Base-by-base conservation (phyloP, 129 eudicot species). In the Tagetes erecta region DNA sequence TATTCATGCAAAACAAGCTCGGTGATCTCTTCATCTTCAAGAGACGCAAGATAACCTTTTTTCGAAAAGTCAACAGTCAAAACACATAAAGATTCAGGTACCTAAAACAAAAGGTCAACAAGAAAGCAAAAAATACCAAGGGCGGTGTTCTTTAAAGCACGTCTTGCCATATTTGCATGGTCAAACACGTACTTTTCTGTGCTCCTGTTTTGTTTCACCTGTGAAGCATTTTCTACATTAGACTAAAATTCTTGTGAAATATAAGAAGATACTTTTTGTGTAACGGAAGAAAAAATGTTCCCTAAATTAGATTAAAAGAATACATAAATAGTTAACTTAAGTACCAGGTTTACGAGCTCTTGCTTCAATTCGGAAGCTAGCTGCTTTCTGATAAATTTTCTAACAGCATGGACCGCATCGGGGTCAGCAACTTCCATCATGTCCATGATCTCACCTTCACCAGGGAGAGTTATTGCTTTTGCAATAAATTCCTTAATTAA, bases 401-500 rank as follows among this genome's bases (percentile, higher is more conserved):
- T 84, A 73, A 94, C 99, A 1, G 97, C 89, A 80, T 94, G 94
- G 74, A 94, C 99, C 20, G 96, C 99, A 84, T 94, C 99, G 39
- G 98, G 97, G 70, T 94, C 98, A 0, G 98, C 98, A 76, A 90
- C 87, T 75, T 81, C 89, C 98, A 94, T 86, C 93, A 94, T 72
- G 83, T 94, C 98, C 98, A 90, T 90, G 67, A 94, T 87, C 80
- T 94, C 99, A 9, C 99, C 99, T 80, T 74, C 90, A 78, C 97
- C 92, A 5, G 99, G 99, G 27, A 94, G 82, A 52, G 97, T 94
- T 70, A 94, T 76, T 53, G 97, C 99, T 87, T 89, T 91, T 35
- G 99, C 88, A 68, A 94, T 84, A 78, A 94, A 94, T 86, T 94
- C 97, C 99, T 94, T 63, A 55, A 74, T 68, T 6, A 64, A 67